Conservation (phyloP, 495 filamentous ascomycete genomes). For the Hyaloscypha bicolor region DNA sequence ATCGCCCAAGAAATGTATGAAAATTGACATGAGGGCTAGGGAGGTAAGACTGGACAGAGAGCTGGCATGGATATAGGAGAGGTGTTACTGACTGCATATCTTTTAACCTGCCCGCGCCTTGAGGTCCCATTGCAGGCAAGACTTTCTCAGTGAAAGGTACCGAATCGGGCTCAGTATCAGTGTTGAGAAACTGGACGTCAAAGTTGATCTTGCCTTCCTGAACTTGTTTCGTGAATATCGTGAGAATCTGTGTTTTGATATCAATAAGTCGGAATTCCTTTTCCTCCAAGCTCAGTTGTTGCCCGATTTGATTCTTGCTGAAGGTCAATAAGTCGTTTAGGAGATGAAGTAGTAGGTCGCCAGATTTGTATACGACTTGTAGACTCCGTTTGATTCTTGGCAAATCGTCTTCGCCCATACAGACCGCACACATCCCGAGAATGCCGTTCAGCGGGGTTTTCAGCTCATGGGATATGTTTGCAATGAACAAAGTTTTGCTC, state of each 20-base stretch:
- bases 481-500: constrained; percentile 93
- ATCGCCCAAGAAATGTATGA: background rate
- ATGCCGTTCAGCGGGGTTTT: constrained; percentile 94
- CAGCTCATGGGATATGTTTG: constrained; percentile 93
- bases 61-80: background rate
- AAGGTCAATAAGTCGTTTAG: constrained; percentile 92
- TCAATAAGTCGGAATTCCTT: constrained; percentile 82
- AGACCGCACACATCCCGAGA: constrained; percentile 82
- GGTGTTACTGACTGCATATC: constrained; percentile 49
- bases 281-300: constrained; percentile 75
- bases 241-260: constrained; percentile 73
- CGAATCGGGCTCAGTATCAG: constrained; percentile 35
- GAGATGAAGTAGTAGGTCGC: constrained; percentile 82
- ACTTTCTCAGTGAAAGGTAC: constrained; percentile 16
- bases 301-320: constrained; percentile 90
- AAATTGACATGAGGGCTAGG: background rate
- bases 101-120: constrained; percentile 64
- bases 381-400: constrained; percentile 76
- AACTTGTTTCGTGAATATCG: constrained; percentile 89
- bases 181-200: constrained; percentile 64
- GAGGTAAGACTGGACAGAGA: background rate
- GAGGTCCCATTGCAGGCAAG: constrained; percentile 53
- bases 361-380: constrained; percentile 86
- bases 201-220: constrained; percentile 76
- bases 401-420: constrained; percentile 85